Base-by-base conservation (phyloP, 176 grass and related monocot genomes). In the Musa acuminata region DNA sequence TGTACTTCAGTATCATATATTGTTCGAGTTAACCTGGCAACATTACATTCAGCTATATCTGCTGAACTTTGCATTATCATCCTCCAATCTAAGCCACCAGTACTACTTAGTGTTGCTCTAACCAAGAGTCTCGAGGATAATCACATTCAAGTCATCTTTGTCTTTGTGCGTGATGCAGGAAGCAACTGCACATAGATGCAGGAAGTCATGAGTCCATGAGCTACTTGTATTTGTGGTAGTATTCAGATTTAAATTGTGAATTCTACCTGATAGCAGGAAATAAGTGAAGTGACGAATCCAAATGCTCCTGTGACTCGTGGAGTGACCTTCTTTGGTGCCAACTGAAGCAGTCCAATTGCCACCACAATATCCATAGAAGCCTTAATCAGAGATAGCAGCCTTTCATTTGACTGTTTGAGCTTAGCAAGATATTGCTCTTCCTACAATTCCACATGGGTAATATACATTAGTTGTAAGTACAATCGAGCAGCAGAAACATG, bases 341-440 rank as follows among this genome's bases (percentile, higher is more conserved):
- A 35, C 77, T 93, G 93, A 69, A 97, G 93, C 71, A 97, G 87
- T 65, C 93, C 93, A 1, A 92, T 43, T n/a, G 93, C 90, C 22
- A 97, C 90, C 16, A 90, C 93, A 21, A 87, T 80, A 75, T 99
- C 90, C 80, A 99, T 78, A 53, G 80, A 82, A 20, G 95, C 78
- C 84, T 94, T 99, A 5, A 86, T 89, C 76, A 99, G 80, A 59
- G 95, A 83, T 22, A 94, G 84, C 23, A 89, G 82, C 75, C 90
- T 78, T 65, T 87, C 88, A 13, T 99, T 92, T 21, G 90, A 99
- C 83, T 89, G 73, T 76, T 89, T 89, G 86, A 91, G 76, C 77
- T 99, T 94, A 43, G 16, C 77, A 2, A 69, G 75, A 81, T 94
- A 91, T 80, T 81, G 87, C 35, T 99, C 88, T n/a, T 92, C 83